phyloP scores from a whole-genome alignment of 2,329 filamentous ascomycete genomes.

The Hymenoscyphus repandus region DNA sequence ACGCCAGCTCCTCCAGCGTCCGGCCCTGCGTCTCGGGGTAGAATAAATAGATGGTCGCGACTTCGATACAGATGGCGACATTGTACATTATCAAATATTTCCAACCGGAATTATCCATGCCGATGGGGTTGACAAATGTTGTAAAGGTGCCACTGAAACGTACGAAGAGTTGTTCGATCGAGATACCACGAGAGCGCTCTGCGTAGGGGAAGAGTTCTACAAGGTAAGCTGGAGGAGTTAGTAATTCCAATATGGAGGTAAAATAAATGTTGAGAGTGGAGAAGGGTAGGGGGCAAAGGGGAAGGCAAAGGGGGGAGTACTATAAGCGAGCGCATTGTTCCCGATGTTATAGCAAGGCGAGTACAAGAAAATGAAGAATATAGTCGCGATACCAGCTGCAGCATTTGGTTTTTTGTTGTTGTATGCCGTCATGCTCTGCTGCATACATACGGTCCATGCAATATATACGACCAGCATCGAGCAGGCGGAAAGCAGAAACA shows the following conservation, averaged over 20 bases:
- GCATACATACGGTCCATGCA: constrained; percentile 47
- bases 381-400: constrained; percentile 26
- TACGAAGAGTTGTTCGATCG: constrained; percentile 27
- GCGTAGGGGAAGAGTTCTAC: constrained; percentile 56
- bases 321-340: constrained; percentile 63
- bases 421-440: constrained; percentile 34
- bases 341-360: constrained; percentile 57
- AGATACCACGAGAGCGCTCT: constrained; percentile 19
- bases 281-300: too few species aligned
- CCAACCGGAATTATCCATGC: constrained; percentile 37
- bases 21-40: constrained; percentile 41
- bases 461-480: constrained; percentile 49
- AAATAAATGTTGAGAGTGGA: too few species aligned
- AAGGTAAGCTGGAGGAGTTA: constrained; percentile 40
- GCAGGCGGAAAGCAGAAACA: constrained; percentile 50
- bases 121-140: constrained; percentile 42
- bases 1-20: constrained; percentile 42
- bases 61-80: constrained; percentile 37
- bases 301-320: constrained; percentile 36
- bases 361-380: constrained; percentile 59
- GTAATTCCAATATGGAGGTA: too few species aligned
- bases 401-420: constrained; percentile 25
- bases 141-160: constrained; percentile 42
- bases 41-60: constrained; percentile 39
- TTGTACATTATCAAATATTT: constrained; percentile 41